These are phyloP conservation scores for Lecanicillium sp. DNA, from an alignment of 2,329 filamentous ascomycete genomes.

Conservation along the genomic window DNA sequence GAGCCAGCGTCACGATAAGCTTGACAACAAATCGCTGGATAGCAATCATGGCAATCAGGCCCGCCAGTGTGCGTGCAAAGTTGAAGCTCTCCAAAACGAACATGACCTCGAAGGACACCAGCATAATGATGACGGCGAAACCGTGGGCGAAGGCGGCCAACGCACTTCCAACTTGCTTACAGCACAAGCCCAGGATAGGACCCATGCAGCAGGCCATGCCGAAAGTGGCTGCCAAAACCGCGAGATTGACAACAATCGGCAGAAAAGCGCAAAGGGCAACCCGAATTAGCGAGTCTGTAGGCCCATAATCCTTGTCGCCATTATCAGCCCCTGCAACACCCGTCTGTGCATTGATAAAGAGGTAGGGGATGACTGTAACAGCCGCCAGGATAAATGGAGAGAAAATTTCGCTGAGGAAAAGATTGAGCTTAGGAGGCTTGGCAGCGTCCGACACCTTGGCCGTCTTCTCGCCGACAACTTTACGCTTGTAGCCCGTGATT, in stretches of 20 bases:
- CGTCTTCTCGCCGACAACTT: slow-evolving; percentile 73
- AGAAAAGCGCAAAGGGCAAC: slow-evolving; percentile 75
- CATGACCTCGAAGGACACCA: slow-evolving; percentile 89
- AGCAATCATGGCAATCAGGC: slow-evolving; percentile 86
- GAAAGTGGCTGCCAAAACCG: slow-evolving; percentile 70
- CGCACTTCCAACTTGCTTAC: slow-evolving; percentile 97
- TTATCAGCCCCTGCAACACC: slow-evolving; percentile 52
- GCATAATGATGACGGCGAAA: slow-evolving; percentile 74
- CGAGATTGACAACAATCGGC: slow-evolving; percentile 83
- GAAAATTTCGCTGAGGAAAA: slow-evolving; percentile 87
- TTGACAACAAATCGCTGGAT: slow-evolving; percentile 94
- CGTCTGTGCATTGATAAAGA: slow-evolving; percentile 94
- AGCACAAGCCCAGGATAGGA: slow-evolving; percentile 93
- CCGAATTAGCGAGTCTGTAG: slow-evolving; percentile 69
- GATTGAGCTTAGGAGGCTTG: slow-evolving; percentile 46
- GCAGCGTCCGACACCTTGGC: slow-evolving; percentile 84
- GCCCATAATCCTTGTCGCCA: slow-evolving; percentile 26
- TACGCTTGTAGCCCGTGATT: slow-evolving; percentile 97
- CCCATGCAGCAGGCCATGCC: slow-evolving; percentile 98
- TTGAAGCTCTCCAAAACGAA: slow-evolving; percentile 87
- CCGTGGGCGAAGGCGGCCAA: slow-evolving; percentile 89
- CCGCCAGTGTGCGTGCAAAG: slow-evolving; percentile 73
- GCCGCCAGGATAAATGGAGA: slow-evolving; percentile 73
- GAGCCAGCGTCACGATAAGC: slow-evolving; percentile 74
- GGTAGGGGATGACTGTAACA: slow-evolving; percentile 80